A percentile compares a stretch with the other conserved stretches of the same genome.
Evolutionary conservation across 2,329 filamentous ascomycete genomes (phyloP).

Genomic region (Penicillium frequentans): DNA sequence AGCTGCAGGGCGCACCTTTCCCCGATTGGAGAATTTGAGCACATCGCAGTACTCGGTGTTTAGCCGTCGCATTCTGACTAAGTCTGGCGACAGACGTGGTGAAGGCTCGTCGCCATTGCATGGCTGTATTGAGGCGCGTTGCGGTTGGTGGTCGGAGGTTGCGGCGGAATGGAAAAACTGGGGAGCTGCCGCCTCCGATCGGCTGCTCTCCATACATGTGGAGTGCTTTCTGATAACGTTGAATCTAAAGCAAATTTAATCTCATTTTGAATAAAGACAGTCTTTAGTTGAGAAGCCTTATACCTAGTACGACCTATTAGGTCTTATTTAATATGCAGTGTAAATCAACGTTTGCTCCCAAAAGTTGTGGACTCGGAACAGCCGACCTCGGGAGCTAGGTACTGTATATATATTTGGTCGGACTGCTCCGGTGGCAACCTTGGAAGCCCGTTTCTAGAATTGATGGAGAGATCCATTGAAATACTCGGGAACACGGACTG

Average conservation of each 20-base stretch:
- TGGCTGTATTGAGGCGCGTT: slow-evolving; percentile 25
- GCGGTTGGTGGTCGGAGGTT: slow-evolving; percentile 16
- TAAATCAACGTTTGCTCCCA: too few relatives aligned
- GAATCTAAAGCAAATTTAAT: too few relatives aligned
- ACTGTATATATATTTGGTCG: background rate
- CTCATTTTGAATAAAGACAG: too few relatives aligned
- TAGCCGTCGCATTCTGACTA: slow-evolving; percentile 20
- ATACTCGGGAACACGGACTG: background rate
- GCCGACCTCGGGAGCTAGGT: too few relatives aligned
- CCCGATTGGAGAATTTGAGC: slow-evolving; percentile 39
- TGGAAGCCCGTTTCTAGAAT: too few relatives aligned
- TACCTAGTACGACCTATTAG: too few relatives aligned
- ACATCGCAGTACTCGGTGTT: slow-evolving; percentile 32
- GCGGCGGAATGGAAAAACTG: slow-evolving; percentile 13
- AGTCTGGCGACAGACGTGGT: slow-evolving; percentile 37
- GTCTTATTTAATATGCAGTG: too few relatives aligned
- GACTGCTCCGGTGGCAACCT: too few relatives aligned
- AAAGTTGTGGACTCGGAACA: too few relatives aligned
- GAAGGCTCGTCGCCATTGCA: slow-evolving; percentile 44
- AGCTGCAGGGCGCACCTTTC: slow-evolving; percentile 23
- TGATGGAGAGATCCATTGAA: too few relatives aligned
- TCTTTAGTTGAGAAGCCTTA: too few relatives aligned
- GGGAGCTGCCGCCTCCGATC: slow-evolving; percentile 1
- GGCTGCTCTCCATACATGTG: background rate
- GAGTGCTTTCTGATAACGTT: background rate